Conservation (phyloP, 2,329 filamentous ascomycete genomes). For the Knoxdaviesia proteae region DNA sequence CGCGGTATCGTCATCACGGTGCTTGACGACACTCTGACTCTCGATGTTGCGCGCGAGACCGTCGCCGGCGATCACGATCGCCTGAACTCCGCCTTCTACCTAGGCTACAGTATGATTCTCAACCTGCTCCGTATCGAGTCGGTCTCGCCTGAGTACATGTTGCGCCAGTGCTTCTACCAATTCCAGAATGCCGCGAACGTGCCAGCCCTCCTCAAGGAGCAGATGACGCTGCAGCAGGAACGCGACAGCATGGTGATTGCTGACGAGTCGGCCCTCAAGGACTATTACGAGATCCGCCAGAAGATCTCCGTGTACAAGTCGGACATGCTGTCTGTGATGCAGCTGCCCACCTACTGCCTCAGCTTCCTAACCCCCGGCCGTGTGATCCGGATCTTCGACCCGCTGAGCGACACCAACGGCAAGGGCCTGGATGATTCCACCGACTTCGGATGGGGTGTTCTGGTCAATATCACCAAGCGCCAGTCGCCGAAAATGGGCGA, state of each 20-base stretch:
- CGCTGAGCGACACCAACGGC: constrained; percentile 10
- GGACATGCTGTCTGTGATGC: constrained; percentile 82
- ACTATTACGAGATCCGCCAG: constrained; percentile 80
- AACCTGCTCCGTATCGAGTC: constrained; percentile 94
- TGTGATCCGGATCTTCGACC: constrained; percentile 66
- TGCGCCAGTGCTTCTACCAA: constrained; percentile 95
- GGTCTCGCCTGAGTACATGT: constrained; percentile 96
- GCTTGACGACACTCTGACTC: constrained; percentile 93
- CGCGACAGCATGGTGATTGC: constrained; percentile 54
- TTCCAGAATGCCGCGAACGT: constrained; percentile 92
- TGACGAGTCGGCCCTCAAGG: constrained; percentile 74
- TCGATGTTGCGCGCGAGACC: constrained; percentile 79
- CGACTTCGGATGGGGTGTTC: constrained; percentile 89
- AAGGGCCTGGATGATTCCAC: constrained; percentile 22
- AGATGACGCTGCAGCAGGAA: constrained; percentile 58
- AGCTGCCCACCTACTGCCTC: constrained; percentile 70
- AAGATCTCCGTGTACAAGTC: constrained; percentile 66
- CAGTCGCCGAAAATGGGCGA: constrained; percentile 44
- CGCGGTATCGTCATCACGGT: constrained; percentile 99
- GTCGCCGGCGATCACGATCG: constrained; percentile 94
- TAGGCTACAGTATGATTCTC: constrained; percentile 98
- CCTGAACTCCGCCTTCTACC: constrained; percentile 90
- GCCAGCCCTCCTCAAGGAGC: constrained; percentile 60
- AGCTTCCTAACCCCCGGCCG: constrained; percentile 77
- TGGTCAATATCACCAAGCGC: constrained; percentile 52